Evolutionary conservation across 805 yeast species (phyloP).

Genomic region (Sugiyamaella boreocaroliniensis): DNA sequence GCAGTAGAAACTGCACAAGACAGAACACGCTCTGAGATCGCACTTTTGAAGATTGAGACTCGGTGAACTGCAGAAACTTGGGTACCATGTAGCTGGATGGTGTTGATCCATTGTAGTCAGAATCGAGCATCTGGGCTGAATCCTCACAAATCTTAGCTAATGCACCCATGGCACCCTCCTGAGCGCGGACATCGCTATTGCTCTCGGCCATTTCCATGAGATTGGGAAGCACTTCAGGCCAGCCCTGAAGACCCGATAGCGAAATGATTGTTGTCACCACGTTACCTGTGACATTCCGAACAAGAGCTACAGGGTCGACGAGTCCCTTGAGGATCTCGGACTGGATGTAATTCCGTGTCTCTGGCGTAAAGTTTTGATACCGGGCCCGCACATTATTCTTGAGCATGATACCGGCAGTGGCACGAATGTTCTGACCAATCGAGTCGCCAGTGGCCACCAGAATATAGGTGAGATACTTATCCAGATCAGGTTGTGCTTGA

Average conservation of each 20-base stretch:
- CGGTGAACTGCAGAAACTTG: constrained; percentile 49
- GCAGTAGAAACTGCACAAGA: constrained; percentile 65
- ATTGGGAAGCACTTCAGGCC: constrained; percentile 72
- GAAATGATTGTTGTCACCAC: constrained; percentile 78
- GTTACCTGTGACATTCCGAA: constrained; percentile 84
- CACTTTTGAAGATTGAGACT: constrained; percentile 39
- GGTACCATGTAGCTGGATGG: constrained; percentile 68
- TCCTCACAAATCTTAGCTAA: constrained; percentile 89
- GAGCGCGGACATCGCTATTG: constrained; percentile 40
- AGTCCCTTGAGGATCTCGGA: constrained; percentile 42
- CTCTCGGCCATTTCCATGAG: constrained; percentile 54
- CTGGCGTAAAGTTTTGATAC: constrained; percentile 28
- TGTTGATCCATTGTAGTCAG: constrained; percentile 54
- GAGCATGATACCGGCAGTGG: constrained; percentile 81
- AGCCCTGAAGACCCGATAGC: constrained; percentile 53
- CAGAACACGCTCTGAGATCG: constrained; percentile 62
- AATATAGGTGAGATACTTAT: constrained; percentile 69
- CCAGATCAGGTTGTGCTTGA: constrained; percentile 64
- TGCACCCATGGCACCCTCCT: constrained; percentile 76
- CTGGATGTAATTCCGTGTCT: constrained; percentile 41
- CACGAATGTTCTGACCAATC: constrained; percentile 53
- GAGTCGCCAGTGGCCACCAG: constrained; percentile 48
- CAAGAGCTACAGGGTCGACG: constrained; percentile 47
- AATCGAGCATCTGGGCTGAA: constrained; percentile 56
- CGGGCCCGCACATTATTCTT: constrained; percentile 59